These are phyloP conservation scores for Trichophyton mentagrophytes DNA, from an alignment of 2,329 filamentous ascomycete genomes.

Conservation along the genomic window DNA sequence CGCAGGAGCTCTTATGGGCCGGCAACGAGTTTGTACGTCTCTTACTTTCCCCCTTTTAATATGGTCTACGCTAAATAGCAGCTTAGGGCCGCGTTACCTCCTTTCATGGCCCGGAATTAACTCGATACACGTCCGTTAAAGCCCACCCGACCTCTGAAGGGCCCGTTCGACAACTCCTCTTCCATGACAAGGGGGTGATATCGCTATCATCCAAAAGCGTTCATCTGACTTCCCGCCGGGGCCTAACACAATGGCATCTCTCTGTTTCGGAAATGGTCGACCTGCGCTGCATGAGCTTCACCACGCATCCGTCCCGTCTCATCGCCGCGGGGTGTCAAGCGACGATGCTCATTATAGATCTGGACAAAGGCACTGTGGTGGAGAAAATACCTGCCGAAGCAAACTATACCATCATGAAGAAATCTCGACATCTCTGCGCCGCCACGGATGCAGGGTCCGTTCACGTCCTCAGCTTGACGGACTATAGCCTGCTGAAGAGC, in stretches of 20 bases:
- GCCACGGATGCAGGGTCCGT: slow-evolving; percentile 72
- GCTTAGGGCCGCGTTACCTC: slow-evolving; percentile 71
- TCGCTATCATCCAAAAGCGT: slow-evolving; percentile 71
- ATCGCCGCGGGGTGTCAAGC: slow-evolving; percentile 78
- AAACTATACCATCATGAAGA: slow-evolving; percentile 85
- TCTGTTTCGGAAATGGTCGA: slow-evolving; percentile 69
- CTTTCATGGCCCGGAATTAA: slow-evolving; percentile 73
- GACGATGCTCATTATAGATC: slow-evolving; percentile 64
- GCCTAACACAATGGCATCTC: slow-evolving; percentile 79
- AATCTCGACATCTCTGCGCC: slow-evolving; percentile 76
- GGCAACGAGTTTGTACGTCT: slow-evolving; percentile 72
- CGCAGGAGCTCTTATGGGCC: slow-evolving; percentile 82
- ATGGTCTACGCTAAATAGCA: not conserved
- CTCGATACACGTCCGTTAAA: slow-evolving; percentile 81
- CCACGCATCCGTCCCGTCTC: slow-evolving; percentile 72
- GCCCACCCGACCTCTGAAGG: slow-evolving; percentile 63
- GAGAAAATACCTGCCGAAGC: slow-evolving; percentile 60
- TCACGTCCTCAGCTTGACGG: slow-evolving; percentile 70
- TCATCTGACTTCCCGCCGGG: slow-evolving; percentile 76
- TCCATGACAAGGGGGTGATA: slow-evolving; percentile 82
- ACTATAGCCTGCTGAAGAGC: slow-evolving; percentile 63
- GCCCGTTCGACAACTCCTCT: slow-evolving; percentile 71
- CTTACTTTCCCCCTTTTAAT: not conserved
- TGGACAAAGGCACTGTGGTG: slow-evolving; percentile 59
- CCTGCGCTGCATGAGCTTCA: slow-evolving; percentile 89